Evolutionary conservation across 306 rosid genomes (phyloP), one percentile per base, ranked within the genome.

Genomic region (Parietaria judaica): DNA sequence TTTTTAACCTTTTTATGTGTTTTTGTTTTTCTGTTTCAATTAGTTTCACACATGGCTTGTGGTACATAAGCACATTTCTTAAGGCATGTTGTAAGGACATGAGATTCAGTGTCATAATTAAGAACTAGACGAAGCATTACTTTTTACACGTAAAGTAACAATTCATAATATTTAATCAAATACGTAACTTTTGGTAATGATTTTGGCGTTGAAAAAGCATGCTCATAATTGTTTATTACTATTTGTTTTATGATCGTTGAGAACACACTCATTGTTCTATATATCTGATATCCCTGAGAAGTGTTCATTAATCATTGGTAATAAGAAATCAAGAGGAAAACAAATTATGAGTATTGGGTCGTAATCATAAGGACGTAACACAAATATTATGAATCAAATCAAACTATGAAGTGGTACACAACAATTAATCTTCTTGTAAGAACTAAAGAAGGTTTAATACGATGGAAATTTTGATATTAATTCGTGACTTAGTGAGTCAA

Each of bases 301-400:
- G n/a, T n/a, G 39, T 34, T 16, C 35, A 31, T 46, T 10, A 61
- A 61, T 7, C 0, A 10, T 14, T 43, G 10, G 44, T 51, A 12
- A 44, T 39, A 4, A 41, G 5, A 43, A 49, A 43, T n/a, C 36
- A 44, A 59, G 17, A 59, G 64, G 41, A 31, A n/a, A 14, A 59
- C 4, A 43, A 13, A 37, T 15, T 59, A 7, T 58, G 48, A 14
- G 62, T 13, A 9, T 59, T 44, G 51, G 51, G 64, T 59, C 64
- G 16, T 38, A 43, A 59, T 43, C 14, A 59, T 41, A 43, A 3
- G 43, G 44, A 38, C 50, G 37, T 59, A n/a, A n/a, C n/a, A n/a
- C n/a, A n/a, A n/a, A n/a, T n/a, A n/a, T n/a, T n/a, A n/a, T 59
- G 17, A 8, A 17, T 43, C 9, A 6, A 16, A 44, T 0, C 4